Evolutionary conservation across 257 asterid species (phyloP), one percentile per base, ranked within the genome.

Genomic region (Eustoma russellianum): DNA sequence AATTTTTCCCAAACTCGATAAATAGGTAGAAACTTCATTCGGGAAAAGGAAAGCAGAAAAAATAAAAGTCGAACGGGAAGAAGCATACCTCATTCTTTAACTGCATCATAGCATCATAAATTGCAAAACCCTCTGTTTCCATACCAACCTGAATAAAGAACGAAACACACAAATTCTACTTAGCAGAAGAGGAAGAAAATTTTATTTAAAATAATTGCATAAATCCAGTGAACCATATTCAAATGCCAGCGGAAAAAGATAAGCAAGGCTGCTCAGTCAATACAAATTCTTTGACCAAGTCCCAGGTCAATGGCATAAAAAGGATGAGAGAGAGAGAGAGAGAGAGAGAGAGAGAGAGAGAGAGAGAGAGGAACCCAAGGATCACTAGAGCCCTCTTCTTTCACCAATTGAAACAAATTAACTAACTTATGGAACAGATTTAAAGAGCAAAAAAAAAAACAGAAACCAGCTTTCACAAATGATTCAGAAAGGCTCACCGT

Each of bases 111-210:
- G 89, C 76, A 74, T 91, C 96, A 77, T 91, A 91, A 55, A 91
- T 91, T 48, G 96, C 98, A 69, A 91, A 91, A 54, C 98, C 98
- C 63, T 91, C 95, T 0, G 78, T 54, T 69, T 91, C 96, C 95
- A 82, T 71, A 50, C 83, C 96, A 73, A 91, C 95, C 96, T 91
- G 43, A 59, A 60, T 57, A 41, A 38, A 33, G 6, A 24, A 15
- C 43, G 12, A 33, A 18, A 6, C 38, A 50, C 17, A 50, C 15
- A 44, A 13, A 24, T 40, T 5, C 33, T 8, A 41, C 19, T 3
- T 33, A 59, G 57, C 17, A 33, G 44, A 49, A 18, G 46, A 17
- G 33, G 24, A 52, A 55, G 64, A 33, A 15, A 50, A 8, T 15
- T 34, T 60, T 16, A 34, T 5, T 17, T 41, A 53, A 56, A 46